phyloP scores from a whole-genome alignment of 208 protist genomes.

The Acanthamoeba comandoni region DNA sequence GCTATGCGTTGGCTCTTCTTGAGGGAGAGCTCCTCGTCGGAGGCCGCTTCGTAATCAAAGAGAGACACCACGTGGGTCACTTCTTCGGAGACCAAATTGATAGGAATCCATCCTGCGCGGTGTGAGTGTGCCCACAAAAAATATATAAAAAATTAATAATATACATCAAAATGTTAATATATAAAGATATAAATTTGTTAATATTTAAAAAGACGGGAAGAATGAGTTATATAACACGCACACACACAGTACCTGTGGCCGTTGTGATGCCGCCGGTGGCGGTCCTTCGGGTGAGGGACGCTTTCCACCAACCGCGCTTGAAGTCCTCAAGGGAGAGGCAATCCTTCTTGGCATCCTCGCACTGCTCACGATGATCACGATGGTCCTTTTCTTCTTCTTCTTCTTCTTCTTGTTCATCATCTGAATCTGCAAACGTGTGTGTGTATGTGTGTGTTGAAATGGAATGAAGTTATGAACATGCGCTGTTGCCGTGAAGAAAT shows the following conservation, averaged over 20 bases:
- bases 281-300: constrained; percentile 51
- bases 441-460: no score
- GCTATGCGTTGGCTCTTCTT: constrained; percentile 66
- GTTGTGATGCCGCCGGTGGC: constrained; percentile 62
- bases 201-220: no score
- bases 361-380: background rate
- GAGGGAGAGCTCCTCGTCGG: constrained; percentile 58
- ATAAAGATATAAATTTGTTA: no score
- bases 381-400: background rate
- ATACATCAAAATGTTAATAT: no score
- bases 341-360: background rate
- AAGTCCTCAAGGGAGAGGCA: background rate
- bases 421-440: background rate
- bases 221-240: no score
- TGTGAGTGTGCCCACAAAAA: no score
- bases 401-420: background rate
- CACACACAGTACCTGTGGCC: background rate
- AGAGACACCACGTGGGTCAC: constrained; percentile 45
- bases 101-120: constrained; percentile 1
- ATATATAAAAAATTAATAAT: no score
- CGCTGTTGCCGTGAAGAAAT: no score
- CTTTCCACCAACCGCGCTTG: constrained; percentile 23
- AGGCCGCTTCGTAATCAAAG: constrained; percentile 48
- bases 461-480: no score
- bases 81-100: constrained; percentile 53